Evolutionary conservation across 1,139 yeast genomes (phyloP).

Genomic region (Sugiyamaella neomexicana): DNA sequence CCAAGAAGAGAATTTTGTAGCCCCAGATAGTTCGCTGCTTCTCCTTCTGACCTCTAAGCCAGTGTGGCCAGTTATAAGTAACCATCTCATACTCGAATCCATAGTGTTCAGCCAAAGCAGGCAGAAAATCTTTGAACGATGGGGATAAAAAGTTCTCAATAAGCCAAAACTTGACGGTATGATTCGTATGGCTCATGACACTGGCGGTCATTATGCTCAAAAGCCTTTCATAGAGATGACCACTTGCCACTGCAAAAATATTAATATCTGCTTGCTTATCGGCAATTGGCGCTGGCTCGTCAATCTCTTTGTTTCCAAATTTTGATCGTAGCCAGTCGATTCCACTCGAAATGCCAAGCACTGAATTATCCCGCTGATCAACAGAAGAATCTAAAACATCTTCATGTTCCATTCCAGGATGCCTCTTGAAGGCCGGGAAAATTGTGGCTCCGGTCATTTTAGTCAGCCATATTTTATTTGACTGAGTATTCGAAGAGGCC

Average conservation of each 20-base stretch:
- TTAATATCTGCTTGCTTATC: conserved; percentile 58
- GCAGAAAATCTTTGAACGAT: conserved; percentile 60
- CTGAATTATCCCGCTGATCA: not conserved
- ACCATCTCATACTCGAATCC: conserved; percentile 70
- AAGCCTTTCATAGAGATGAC: conserved; percentile 71
- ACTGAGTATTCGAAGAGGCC: conserved; percentile 22
- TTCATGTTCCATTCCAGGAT: conserved; percentile 45
- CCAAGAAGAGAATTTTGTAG: conserved; percentile 80
- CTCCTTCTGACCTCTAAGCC: conserved; percentile 77
- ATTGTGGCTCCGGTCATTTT: conserved; percentile 49
- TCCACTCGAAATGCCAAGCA: not conserved
- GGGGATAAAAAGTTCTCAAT: conserved; percentile 78
- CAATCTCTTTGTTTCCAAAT: not conserved
- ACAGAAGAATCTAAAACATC: conserved; percentile 36
- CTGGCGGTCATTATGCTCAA: conserved; percentile 77
- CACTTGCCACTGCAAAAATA: conserved; percentile 81
- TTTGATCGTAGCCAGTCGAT: conserved; percentile 1
- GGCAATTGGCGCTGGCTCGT: not conserved
- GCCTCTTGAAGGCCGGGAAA: conserved; percentile 49
- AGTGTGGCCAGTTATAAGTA: conserved; percentile 87
- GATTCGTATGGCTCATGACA: conserved; percentile 61
- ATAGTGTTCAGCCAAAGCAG: conserved; percentile 56
- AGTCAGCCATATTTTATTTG: conserved; percentile 34
- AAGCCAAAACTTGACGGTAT: conserved; percentile 81
- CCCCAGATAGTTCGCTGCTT: conserved; percentile 85